phyloP scores from a whole-genome alignment of 2,329 filamentous ascomycete species.

The Scytalidium sp. region DNA sequence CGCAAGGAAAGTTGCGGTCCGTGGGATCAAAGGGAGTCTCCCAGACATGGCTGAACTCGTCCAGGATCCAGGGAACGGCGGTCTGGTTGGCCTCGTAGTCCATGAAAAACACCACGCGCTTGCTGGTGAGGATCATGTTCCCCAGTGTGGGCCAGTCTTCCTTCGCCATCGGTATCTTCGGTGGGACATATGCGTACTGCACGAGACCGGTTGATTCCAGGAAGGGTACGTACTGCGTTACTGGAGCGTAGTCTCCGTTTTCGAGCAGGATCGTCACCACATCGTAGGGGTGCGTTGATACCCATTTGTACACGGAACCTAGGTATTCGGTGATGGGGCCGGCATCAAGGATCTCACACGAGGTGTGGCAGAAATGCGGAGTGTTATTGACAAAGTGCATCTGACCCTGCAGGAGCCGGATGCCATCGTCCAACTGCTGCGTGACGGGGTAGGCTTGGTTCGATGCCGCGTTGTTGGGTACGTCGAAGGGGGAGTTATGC shows the following conservation, averaged over 20 bases:
- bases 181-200: constrained; percentile 71
- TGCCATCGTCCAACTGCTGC: constrained; percentile 74
- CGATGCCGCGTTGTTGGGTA: constrained; percentile 66
- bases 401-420: constrained; percentile 62
- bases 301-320: constrained; percentile 66
- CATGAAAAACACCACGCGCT: constrained; percentile 77
- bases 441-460: constrained; percentile 71
- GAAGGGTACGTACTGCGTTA: constrained; percentile 61
- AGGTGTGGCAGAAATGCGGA: constrained; percentile 80
- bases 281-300: constrained; percentile 75
- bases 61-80: constrained; percentile 77
- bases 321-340: constrained; percentile 77
- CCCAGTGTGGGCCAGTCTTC: constrained; percentile 82
- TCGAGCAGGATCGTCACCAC: constrained; percentile 84
- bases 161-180: constrained; percentile 65
- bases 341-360: constrained; percentile 76
- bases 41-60: constrained; percentile 87
- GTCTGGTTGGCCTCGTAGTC: constrained; percentile 79
- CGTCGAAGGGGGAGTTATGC: constrained; percentile 79
- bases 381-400: constrained; percentile 60
- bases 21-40: constrained; percentile 73
- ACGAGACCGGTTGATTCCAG: constrained; percentile 71
- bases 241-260: constrained; percentile 72
- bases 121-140: constrained; percentile 67
- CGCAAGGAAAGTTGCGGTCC: constrained; percentile 69